Evolutionary conservation across 2,329 filamentous ascomycete species (phyloP), one percentile per base, ranked within the genome.

Genomic region (Atkinsonella hypoxylon): DNA sequence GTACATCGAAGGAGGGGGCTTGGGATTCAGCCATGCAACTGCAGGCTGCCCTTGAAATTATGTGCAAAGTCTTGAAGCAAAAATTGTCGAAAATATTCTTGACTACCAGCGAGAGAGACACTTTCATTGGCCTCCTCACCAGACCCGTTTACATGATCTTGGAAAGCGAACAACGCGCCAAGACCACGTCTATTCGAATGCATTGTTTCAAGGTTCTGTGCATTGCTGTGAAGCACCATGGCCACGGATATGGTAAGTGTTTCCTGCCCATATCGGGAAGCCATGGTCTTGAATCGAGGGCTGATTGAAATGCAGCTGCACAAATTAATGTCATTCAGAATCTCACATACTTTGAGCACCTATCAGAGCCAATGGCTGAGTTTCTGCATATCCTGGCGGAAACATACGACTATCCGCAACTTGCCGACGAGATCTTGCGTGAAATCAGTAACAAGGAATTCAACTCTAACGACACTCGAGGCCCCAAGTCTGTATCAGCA

Each of bases 351-450:
- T 98, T 97, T 61, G 93, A 98, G 69, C 93, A 98, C 67, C 72
- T 98, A n/a, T 91, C 93, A 0, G 93, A 98, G 63, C 93, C 93
- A 1, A 98, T 98, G 93, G 93, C 93, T 32, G 94, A 98, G 65
- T 95, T 98, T 60, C 73, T 98, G 4, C 89, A 97, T 60, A 98
- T 97, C 61, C 75, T 98, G 26, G 85, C 90, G 1, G 90, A 97
- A 64, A 91, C 96, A 71, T 98, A 97, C 70, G 93, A 98, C 68
- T 95, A 97, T 64, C 87, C 90, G 15, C 93, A 98, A 62, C 76
- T 98, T 9, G 85, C 89, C 4, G 93, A 96, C 64, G 93, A 98
- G 64, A 87, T 97, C 31, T 69, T 98, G 52, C 84, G 89, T 60
- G 93, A 98, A 64, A 79, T 98, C 57, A 95, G 90, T 65, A 95